These are phyloP conservation scores for Cadophora sp. DNA, from an alignment of 2,329 filamentous ascomycete species.

Conservation along the genomic window DNA sequence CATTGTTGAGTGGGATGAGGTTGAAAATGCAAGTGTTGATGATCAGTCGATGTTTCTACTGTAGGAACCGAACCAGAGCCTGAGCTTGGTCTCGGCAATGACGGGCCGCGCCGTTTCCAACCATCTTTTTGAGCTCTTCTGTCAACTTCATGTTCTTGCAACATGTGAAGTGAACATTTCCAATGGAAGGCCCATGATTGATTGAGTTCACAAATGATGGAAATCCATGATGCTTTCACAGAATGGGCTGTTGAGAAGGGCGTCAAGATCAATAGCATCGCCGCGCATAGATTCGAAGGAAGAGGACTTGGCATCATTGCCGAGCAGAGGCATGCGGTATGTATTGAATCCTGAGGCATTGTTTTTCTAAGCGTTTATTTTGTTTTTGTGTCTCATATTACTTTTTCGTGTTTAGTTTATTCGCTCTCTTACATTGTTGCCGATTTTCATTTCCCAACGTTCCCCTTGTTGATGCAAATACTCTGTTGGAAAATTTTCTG, in stretches of 20 bases:
- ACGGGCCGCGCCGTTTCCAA: slow-evolving; percentile 17
- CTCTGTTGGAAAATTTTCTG: too few relatives aligned
- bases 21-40: not conserved
- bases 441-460: too few relatives aligned
- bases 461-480: too few relatives aligned
- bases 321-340: slow-evolving; percentile 68
- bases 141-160: slow-evolving; percentile 4
- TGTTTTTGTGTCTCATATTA: too few relatives aligned
- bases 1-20: slow-evolving; percentile 31
- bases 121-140: not conserved
- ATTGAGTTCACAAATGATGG: slow-evolving; percentile 36
- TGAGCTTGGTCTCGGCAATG: not conserved
- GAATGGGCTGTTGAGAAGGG: slow-evolving; percentile 72
- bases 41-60: slow-evolving; percentile 5
- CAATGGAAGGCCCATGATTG: slow-evolving; percentile 12
- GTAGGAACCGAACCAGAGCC: not conserved
- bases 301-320: slow-evolving; percentile 82
- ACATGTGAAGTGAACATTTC: not conserved
- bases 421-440: not conserved
- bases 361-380: not conserved
- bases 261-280: slow-evolving; percentile 71
- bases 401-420: not conserved
- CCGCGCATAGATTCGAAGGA: slow-evolving; percentile 70
- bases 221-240: slow-evolving; percentile 60
- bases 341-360: slow-evolving; percentile 18